Evolutionary conservation across 2,329 filamentous ascomycete genomes (phyloP).

Genomic region (Pseudocercospora crystallina): DNA sequence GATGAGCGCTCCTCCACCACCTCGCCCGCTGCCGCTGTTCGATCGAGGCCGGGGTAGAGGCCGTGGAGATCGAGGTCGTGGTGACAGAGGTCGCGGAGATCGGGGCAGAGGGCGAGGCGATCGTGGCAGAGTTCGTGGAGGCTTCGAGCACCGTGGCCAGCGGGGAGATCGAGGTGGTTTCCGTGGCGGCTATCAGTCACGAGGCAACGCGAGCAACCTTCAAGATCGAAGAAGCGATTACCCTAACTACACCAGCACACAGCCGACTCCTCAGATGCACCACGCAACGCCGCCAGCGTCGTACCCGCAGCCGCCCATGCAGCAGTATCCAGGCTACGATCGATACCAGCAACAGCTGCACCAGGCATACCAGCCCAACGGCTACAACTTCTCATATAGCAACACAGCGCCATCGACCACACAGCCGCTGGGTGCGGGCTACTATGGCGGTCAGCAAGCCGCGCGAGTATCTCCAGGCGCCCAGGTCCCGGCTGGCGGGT

Average conservation of each 20-base stretch:
- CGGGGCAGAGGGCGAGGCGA: conserved; percentile 17
- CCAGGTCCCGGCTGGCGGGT: conserved; percentile 30
- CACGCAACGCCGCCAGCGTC: conserved; percentile 1
- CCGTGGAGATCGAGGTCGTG: conserved; percentile 30
- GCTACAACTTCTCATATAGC: conserved; percentile 35
- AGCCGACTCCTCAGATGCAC: conserved; percentile 14
- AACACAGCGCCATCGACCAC: conserved; percentile 6
- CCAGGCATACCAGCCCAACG: conserved; percentile 92
- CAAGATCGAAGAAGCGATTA: conserved; percentile 16
- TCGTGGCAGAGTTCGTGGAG: conserved; percentile 14
- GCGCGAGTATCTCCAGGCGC: conserved; percentile 7
- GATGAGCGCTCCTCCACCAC: conserved; percentile 34
- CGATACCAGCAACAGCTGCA: conserved; percentile 81
- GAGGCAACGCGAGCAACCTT: conserved; percentile 27
- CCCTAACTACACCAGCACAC: conserved; percentile 24
- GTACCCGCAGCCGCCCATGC: conserved; percentile 1
- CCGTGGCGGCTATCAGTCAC: neutral
- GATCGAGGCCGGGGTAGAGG: conserved; percentile 35
- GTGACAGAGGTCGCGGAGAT: conserved; percentile 26
- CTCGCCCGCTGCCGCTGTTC: conserved; percentile 32
- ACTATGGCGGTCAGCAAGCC: conserved; percentile 20
- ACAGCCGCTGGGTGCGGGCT: conserved; percentile 25
- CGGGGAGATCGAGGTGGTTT: conserved; percentile 12
- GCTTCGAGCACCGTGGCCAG: conserved; percentile 17
- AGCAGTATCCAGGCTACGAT: conserved; percentile 10